Conservation (phyloP, 1,284 basidiomycete species). For the Porogramme epimiltina region DNA sequence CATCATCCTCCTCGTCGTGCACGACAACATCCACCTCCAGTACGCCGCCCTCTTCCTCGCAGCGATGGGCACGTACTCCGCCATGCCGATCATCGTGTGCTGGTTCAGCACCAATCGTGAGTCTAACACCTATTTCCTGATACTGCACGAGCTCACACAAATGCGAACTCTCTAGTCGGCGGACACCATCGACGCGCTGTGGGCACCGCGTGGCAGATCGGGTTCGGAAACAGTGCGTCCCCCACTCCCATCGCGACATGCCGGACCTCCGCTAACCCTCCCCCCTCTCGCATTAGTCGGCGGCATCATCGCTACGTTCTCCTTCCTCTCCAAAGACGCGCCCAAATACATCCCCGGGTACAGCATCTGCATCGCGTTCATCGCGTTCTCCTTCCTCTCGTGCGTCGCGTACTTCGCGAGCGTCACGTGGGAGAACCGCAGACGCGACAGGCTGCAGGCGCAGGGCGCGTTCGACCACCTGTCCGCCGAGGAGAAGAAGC, state of each 20-base stretch:
- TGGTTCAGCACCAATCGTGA: conserved; percentile 37
- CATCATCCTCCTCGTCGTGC: conserved; percentile 30
- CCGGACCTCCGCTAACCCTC: not conserved
- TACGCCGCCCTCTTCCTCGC: conserved; percentile 36
- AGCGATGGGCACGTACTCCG: conserved; percentile 33
- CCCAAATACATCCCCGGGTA: conserved; percentile 32
- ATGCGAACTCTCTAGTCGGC: conserved; percentile 24
- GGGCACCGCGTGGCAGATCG: conserved; percentile 33
- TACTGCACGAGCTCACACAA: too few relatives aligned
- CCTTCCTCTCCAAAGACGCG: conserved; percentile 34
- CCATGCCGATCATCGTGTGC: conserved; percentile 34
- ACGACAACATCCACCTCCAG: conserved; percentile 29
- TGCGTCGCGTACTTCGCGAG: conserved; percentile 27
- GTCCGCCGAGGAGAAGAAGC: conserved; percentile 31
- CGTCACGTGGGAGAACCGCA: conserved; percentile 28
- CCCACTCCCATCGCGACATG: too few relatives aligned
- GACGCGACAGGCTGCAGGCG: conserved; percentile 23
- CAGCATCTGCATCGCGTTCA: conserved; percentile 32
- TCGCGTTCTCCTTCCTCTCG: conserved; percentile 28
- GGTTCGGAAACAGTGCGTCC: conserved; percentile 32
- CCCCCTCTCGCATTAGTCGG: conserved; percentile 23
- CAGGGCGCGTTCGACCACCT: conserved; percentile 19
- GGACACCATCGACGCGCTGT: conserved; percentile 31
- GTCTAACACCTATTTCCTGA: conserved; percentile 5
- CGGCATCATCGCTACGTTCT: conserved; percentile 33